Evolutionary conservation across 2,329 filamentous ascomycete genomes (phyloP), one percentile per base, ranked within the genome.

Genomic region (Alternaria longipes): DNA sequence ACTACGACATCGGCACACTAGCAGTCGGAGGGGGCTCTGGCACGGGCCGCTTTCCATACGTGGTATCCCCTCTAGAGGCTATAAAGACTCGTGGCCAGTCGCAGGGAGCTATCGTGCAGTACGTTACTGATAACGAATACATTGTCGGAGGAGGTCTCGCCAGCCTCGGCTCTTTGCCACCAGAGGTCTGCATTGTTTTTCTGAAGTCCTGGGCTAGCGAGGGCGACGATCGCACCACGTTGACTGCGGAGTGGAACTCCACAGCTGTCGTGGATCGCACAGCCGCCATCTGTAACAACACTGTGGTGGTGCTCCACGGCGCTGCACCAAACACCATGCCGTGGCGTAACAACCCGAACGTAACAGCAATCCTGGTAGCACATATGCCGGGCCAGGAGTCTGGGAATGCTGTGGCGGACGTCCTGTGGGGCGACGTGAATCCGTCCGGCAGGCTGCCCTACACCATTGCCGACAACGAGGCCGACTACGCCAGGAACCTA

Each of bases 361-460:
- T 81, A 8, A 80, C 74, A 8, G 78, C 75, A 6, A 80, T 82
- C 28, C 59, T 82, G 1, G 74, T 72, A 26, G 79, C 79, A 1
- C 79, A 81, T 56, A 70, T 79, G 36, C 76, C 78, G 1, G 79
- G 80, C 12, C 74, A 81, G 59, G 78, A 81, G 60, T 68, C 68
- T 8, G 79, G 78, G 4, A 78, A 79, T 51, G 74, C 76, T 3
- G 68, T 81, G 36, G 74, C 72, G 1, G 79, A 81, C 54, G 68
- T 81, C 1, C 81, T 97, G 1, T 92, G 93, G 64, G 93, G 93
- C 8, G 85, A 90, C 22, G 84, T 89, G 9, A 93, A 93, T 69
- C 89, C 90, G 0, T 92, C 88, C 44, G 93, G 94, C n/a, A 89
- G 91, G 60, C 82, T 97, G 1, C 93, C 93, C 0, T 97, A 96